Evolutionary conservation across 164 flowering plant species (phyloP).

Genomic region (Akebia trifoliata): DNA sequence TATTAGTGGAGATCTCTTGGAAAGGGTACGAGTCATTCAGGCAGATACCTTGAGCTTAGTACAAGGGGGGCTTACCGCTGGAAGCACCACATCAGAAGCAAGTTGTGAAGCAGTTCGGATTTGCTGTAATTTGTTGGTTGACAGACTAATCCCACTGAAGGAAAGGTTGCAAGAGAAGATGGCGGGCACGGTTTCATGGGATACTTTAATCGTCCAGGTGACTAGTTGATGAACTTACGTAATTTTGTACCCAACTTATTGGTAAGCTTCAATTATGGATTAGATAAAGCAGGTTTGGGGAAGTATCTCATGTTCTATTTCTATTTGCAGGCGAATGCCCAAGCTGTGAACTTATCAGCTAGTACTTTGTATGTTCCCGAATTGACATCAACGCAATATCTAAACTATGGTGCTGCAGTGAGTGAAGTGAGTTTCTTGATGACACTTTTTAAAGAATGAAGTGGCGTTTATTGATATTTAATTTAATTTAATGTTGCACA

Average conservation of each 20-base stretch:
- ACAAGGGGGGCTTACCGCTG: constrained; percentile 86
- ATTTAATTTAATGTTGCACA: neutral
- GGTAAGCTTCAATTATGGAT: neutral
- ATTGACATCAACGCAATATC: constrained; percentile 29
- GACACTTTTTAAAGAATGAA: neutral
- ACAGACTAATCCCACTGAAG: constrained; percentile 54
- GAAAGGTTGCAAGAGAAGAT: constrained; percentile 44
- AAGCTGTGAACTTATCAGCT: constrained; percentile 50
- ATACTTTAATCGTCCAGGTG: constrained; percentile 57
- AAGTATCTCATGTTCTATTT: neutral
- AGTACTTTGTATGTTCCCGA: constrained; percentile 46
- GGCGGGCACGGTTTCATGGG: constrained; percentile 63
- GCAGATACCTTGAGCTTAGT: constrained; percentile 77
- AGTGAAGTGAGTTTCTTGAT: constrained; percentile 48
- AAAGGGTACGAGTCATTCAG: constrained; percentile 69
- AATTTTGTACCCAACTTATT: neutral
- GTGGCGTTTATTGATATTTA: neutral
- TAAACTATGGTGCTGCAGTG: constrained; percentile 71
- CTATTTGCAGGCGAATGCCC: constrained; percentile 45
- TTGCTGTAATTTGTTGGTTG: constrained; percentile 67
- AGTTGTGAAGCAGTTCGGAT: constrained; percentile 83
- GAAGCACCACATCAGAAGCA: constrained; percentile 93
- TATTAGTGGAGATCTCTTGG: constrained; percentile 46
- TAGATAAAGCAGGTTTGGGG: too few relatives aligned
- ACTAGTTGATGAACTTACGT: neutral